Evolutionary conservation across 805 yeast genomes (phyloP).

Genomic region (Cyberlindnera nakhonratchasimensis): DNA sequence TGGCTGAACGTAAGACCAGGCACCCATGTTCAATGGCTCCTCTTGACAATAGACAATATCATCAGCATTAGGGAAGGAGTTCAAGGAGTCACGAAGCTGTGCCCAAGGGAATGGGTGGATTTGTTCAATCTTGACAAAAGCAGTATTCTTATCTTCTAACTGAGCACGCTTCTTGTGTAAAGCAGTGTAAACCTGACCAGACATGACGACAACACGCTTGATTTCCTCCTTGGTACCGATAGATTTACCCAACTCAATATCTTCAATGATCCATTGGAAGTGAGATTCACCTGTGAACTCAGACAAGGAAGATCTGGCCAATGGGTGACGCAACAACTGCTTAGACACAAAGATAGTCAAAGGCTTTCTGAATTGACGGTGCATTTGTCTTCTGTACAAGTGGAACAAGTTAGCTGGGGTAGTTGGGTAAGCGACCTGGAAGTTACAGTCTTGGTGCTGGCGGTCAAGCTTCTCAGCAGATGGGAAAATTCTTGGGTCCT

Average conservation of each 20-base stretch:
- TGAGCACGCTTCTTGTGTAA: constrained; percentile 84
- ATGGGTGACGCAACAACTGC: constrained; percentile 92
- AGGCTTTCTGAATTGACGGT: constrained; percentile 97
- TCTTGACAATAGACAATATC: constrained; percentile 98
- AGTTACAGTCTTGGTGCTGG: constrained; percentile 98
- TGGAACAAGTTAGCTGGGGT: constrained; percentile 98
- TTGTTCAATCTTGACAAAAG: constrained; percentile 88
- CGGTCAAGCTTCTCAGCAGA: constrained; percentile 81
- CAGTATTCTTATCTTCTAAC: constrained; percentile 75
- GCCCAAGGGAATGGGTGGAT: constrained; percentile 98
- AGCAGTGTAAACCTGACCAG: constrained; percentile 95
- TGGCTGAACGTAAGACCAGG: constrained; percentile 77
- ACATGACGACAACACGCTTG: constrained; percentile 76
- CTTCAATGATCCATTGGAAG: constrained; percentile 96
- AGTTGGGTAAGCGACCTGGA: constrained; percentile 97
- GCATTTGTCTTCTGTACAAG: constrained; percentile 96
- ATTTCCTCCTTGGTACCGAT: constrained; percentile 78
- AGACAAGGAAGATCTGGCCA: constrained; percentile 78
- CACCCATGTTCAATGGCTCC: constrained; percentile 97
- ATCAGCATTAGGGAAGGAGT: constrained; percentile 74
- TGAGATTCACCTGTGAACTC: constrained; percentile 91
- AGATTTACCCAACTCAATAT: constrained; percentile 75
- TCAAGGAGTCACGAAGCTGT: constrained; percentile 79
- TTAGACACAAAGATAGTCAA: constrained; percentile 86
- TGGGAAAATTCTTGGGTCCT: constrained; percentile 95